Percentiles rank a stretch among this genome's conserved stretches.
These are phyloP conservation scores for Solanum chiquidenum DNA, from an alignment of 257 asterid species.

Conservation along the genomic window DNA sequence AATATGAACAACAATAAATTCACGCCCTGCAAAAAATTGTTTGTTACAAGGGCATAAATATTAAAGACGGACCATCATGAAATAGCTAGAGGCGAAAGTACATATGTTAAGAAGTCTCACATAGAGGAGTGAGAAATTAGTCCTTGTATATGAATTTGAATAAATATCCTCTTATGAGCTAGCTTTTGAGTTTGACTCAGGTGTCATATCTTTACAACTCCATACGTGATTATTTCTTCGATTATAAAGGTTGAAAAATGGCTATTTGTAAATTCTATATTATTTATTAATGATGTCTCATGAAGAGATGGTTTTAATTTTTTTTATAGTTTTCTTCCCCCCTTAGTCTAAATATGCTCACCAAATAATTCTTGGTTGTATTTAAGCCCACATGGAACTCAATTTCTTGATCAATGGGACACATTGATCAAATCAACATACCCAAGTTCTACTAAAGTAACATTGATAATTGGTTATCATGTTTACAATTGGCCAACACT, in stretches of 20 bases:
- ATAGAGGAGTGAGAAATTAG: neutral
- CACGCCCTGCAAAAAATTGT: neutral
- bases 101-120: neutral
- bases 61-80: neutral
- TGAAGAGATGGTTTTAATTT: neutral
- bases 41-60: neutral
- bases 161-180: too few species aligned
- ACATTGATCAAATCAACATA: neutral
- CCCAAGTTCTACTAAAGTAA: neutral
- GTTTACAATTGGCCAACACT: neutral
- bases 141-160: too few species aligned
- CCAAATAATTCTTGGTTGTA: neutral
- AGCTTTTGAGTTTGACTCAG: neutral
- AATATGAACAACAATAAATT: neutral
- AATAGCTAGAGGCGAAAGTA: neutral
- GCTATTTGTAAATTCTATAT: neutral
- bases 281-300: neutral
- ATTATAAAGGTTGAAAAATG: neutral
- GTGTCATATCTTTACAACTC: neutral
- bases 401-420: neutral
- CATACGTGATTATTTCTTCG: neutral
- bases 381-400: neutral
- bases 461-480: neutral
- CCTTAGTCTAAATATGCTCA: neutral
- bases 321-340: neutral